phyloP scores from a whole-genome alignment of 495 filamentous ascomycete genomes.

The Trichoderma orchidacearum region DNA sequence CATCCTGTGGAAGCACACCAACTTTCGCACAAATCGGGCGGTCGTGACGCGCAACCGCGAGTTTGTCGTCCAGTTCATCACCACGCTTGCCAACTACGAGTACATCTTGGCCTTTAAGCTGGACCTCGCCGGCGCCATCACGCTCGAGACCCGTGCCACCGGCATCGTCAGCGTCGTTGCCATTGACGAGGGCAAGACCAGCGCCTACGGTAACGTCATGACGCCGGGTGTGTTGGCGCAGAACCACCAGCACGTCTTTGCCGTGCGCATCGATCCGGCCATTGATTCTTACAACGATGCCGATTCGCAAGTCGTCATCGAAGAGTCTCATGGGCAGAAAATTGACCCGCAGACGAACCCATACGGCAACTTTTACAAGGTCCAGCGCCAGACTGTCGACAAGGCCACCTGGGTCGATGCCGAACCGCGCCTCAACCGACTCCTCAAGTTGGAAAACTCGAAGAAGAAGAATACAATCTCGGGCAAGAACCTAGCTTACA shows the following conservation, averaged over 20 bases:
- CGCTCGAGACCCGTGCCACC: slow-evolving; percentile 63
- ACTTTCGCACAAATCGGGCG: slow-evolving; percentile 48
- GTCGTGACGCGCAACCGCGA: slow-evolving; percentile 47
- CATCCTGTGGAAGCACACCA: slow-evolving; percentile 58
- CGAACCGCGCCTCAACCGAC: slow-evolving; percentile 46
- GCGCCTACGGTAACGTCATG: slow-evolving; percentile 58
- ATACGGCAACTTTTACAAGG: slow-evolving; percentile 57
- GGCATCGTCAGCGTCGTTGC: slow-evolving; percentile 67
- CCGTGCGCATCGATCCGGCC: slow-evolving; percentile 66
- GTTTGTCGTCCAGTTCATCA: slow-evolving; percentile 55
- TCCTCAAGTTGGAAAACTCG: slow-evolving; percentile 68
- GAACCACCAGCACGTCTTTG: slow-evolving; percentile 77
- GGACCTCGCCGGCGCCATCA: slow-evolving; percentile 64
- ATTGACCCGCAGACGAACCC: slow-evolving; percentile 51
- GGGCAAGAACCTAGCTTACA: slow-evolving; percentile 56
- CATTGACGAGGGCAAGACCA: slow-evolving; percentile 57
- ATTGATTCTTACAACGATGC: slow-evolving; percentile 62
- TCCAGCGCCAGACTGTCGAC: slow-evolving; percentile 44
- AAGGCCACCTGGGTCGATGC: slow-evolving; percentile 48
- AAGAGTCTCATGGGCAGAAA: slow-evolving; percentile 35
- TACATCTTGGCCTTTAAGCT: slow-evolving; percentile 72
- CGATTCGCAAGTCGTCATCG: slow-evolving; percentile 53
- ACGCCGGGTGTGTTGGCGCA: slow-evolving; percentile 57
- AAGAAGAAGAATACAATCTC: slow-evolving; percentile 53
- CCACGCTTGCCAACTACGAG: slow-evolving; percentile 60